A percentile compares a stretch with the other conserved stretches of the same genome.
These are phyloP conservation scores for Sclerotinia subarctica DNA, from an alignment of 2,329 filamentous ascomycete genomes.

Conservation along the genomic window DNA sequence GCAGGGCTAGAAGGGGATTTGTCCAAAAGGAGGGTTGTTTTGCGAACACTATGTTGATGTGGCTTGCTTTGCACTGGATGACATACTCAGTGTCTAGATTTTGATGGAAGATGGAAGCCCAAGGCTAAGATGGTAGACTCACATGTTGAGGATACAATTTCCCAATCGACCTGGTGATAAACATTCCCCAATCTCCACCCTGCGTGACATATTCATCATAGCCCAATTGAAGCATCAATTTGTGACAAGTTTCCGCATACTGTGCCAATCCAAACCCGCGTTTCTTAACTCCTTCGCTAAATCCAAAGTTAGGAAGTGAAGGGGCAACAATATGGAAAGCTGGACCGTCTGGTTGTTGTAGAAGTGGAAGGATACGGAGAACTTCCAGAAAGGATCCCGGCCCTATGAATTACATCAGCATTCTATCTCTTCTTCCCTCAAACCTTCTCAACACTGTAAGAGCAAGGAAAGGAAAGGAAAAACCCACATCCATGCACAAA, in stretches of 20 bases:
- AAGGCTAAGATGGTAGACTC: neutral
- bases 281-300: slow-evolving; percentile 40
- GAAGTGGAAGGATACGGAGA: slow-evolving; percentile 25
- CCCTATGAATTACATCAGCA: slow-evolving; percentile 16
- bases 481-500: slow-evolving; percentile 57
- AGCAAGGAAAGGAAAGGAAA: neutral
- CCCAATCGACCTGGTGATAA: slow-evolving; percentile 60
- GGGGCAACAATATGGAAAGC: slow-evolving; percentile 48
- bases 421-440: neutral
- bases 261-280: slow-evolving; percentile 55
- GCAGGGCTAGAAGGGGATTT: slow-evolving; percentile 17
- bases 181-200: slow-evolving; percentile 70
- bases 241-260: slow-evolving; percentile 62
- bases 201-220: slow-evolving; percentile 59
- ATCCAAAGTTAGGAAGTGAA: slow-evolving; percentile 52
- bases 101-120: neutral
- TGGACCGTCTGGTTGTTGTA: slow-evolving; percentile 22
- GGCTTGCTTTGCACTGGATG: slow-evolving; percentile 51
- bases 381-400: slow-evolving; percentile 25
- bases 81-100: neutral
- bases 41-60: slow-evolving; percentile 27
- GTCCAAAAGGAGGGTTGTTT: neutral
- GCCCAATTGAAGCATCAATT: slow-evolving; percentile 64
- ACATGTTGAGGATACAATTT: slow-evolving; percentile 51
- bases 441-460: neutral